Conservation (phyloP, 2,329 filamentous ascomycete species). For the Aspergillus vadensis region DNA sequence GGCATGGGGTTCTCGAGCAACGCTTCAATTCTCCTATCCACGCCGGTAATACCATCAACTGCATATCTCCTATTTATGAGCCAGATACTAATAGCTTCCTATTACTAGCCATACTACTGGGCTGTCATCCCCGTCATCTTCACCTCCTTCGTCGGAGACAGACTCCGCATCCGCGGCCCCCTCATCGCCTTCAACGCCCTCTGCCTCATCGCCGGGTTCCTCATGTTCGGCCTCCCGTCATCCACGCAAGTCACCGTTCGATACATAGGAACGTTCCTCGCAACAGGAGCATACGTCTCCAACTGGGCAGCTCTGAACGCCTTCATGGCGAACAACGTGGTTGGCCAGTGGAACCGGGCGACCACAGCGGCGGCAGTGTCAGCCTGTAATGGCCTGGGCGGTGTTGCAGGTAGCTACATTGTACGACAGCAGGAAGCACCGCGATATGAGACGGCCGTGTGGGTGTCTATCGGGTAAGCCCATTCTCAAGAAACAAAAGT, state of each 20-base stretch:
- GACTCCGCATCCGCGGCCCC: conserved; percentile 60
- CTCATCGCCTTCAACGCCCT: conserved; percentile 67
- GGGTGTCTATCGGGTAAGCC: conserved; percentile 62
- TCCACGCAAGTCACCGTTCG: conserved; percentile 59
- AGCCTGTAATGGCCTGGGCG: conserved; percentile 64
- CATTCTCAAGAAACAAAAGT: not conserved
- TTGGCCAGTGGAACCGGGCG: conserved; percentile 66
- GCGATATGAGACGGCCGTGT: conserved; percentile 65
- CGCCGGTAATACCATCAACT: conserved; percentile 46
- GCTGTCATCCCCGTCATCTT: conserved; percentile 64
- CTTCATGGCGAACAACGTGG: conserved; percentile 65
- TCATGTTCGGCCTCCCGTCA: conserved; percentile 63
- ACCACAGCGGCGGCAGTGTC: conserved; percentile 63
- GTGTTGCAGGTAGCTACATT: conserved; percentile 67
- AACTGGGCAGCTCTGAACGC: conserved; percentile 70
- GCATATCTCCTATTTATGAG: not conserved
- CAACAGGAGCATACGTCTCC: conserved; percentile 67
- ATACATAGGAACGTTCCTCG: conserved; percentile 66
- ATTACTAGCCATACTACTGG: conserved; percentile 63
- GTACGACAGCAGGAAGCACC: conserved; percentile 64
- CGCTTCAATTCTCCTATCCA: conserved; percentile 62
- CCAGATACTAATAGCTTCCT: not conserved
- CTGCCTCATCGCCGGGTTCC: conserved; percentile 64
- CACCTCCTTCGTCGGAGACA: conserved; percentile 65
- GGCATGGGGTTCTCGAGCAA: conserved; percentile 58